Percentiles rank a stretch among this genome's conserved stretches.
phyloP scores from a whole-genome alignment of 2,329 filamentous ascomycete genomes.

The Gnomoniopsis sp. region DNA sequence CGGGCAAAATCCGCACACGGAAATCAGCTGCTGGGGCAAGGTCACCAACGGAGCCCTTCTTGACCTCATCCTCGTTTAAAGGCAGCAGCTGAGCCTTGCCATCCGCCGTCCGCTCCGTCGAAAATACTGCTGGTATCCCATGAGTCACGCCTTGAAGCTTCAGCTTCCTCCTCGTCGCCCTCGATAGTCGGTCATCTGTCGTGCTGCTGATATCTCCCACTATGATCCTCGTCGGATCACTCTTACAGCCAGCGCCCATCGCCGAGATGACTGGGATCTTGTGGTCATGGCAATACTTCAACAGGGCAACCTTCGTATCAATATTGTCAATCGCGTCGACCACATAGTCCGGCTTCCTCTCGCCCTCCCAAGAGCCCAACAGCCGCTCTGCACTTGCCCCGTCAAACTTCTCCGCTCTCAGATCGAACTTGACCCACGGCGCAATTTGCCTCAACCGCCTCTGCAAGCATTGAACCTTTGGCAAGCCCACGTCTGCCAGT shows the following conservation, averaged over 20 bases:
- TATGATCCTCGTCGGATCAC: conserved; percentile 75
- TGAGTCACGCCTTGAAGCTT: conserved; percentile 74
- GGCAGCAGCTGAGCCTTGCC: conserved; percentile 90
- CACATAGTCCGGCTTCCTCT: conserved; percentile 75
- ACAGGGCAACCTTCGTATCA: conserved; percentile 86
- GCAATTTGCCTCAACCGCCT: conserved; percentile 79
- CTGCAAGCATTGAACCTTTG: conserved; percentile 84
- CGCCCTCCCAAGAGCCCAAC: conserved; percentile 63
- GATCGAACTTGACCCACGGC: conserved; percentile 89
- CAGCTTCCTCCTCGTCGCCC: conserved; percentile 75
- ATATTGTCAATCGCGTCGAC: conserved; percentile 99
- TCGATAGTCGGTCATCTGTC: conserved; percentile 83
- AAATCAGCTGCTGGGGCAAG: conserved; percentile 89
- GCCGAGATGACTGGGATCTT: conserved; percentile 81
- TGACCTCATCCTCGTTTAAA: conserved; percentile 80
- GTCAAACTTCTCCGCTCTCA: conserved; percentile 79
- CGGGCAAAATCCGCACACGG: conserved; percentile 88
- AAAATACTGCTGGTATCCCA: conserved; percentile 90
- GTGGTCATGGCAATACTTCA: conserved; percentile 82
- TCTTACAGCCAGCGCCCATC: conserved; percentile 97
- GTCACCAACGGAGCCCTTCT: conserved; percentile 81
- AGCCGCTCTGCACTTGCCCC: conserved; percentile 62
- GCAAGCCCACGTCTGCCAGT: conserved; percentile 84
- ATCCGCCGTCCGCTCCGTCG: conserved; percentile 82
- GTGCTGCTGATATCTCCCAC: conserved; percentile 88